phyloP scores from a whole-genome alignment of 805 yeast genomes.

The Candida nonsorbophila region DNA sequence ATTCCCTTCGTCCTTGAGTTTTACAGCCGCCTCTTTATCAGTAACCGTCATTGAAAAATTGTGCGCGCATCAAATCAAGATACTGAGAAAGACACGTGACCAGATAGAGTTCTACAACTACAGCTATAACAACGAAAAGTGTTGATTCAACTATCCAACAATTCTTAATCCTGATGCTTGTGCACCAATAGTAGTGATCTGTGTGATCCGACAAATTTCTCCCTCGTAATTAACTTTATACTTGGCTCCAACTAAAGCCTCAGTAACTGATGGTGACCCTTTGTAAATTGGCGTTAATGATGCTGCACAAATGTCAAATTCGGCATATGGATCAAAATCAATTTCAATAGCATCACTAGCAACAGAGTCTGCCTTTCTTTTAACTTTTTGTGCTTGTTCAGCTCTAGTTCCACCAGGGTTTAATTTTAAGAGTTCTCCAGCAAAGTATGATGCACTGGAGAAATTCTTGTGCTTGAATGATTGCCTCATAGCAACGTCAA shows the following conservation, averaged over 20 bases:
- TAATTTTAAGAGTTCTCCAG: slow-evolving; percentile 71
- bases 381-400: slow-evolving; percentile 82
- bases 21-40: slow-evolving; percentile 33
- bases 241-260: slow-evolving; percentile 86
- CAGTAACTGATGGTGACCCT: slow-evolving; percentile 63
- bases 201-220: slow-evolving; percentile 67
- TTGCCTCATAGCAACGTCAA: slow-evolving; percentile 93
- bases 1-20: slow-evolving; percentile 69
- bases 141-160: slow-evolving; percentile 9
- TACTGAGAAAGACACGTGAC: neutral
- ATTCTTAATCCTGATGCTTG: slow-evolving; percentile 86
- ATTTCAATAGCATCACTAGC: slow-evolving; percentile 85
- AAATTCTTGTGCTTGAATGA: slow-evolving; percentile 84
- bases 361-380: slow-evolving; percentile 70
- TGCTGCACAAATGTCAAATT: slow-evolving; percentile 83
- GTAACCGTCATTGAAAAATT: neutral
- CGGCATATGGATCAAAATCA: slow-evolving; percentile 89
- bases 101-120: slow-evolving; percentile 36
- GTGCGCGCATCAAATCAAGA: neutral
- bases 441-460: slow-evolving; percentile 86
- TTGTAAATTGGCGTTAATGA: slow-evolving; percentile 85
- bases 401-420: slow-evolving; percentile 73
- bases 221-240: slow-evolving; percentile 79
- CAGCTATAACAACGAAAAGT: slow-evolving; percentile 6
- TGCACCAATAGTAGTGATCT: slow-evolving; percentile 78